Percentiles rank a stretch among this genome's conserved stretches.
phyloP scores from a whole-genome alignment of 2,329 filamentous ascomycete species.

The Periconia macrospinosa region DNA sequence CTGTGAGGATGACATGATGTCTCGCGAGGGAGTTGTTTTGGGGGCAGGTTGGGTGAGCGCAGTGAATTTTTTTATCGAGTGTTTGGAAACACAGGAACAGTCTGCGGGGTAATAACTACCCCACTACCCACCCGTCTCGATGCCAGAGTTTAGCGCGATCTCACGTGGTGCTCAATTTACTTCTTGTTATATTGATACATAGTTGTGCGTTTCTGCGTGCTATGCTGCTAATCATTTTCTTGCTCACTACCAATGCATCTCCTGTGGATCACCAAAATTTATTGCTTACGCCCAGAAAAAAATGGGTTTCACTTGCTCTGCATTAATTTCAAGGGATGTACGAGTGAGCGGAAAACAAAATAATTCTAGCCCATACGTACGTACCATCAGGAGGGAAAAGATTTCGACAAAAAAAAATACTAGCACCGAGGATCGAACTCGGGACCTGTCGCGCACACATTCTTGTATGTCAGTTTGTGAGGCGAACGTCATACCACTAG shows the following conservation, averaged over 20 bases:
- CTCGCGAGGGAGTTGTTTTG: not conserved
- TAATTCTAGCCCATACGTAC: no score
- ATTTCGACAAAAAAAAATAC: not conserved
- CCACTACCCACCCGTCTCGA: not conserved
- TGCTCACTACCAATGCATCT: no score
- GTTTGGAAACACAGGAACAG: not conserved
- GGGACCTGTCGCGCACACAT: conserved; percentile 1
- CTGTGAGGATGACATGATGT: conserved; percentile 18
- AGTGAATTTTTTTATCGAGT: not conserved
- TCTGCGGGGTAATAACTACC: not conserved
- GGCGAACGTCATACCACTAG: conserved; percentile 1
- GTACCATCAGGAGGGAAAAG: no score
- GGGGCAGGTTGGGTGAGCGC: not conserved
- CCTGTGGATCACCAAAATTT: no score
- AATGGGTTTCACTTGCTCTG: no score
- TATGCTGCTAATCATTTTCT: no score
- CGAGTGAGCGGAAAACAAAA: no score
- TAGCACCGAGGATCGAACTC: conserved; percentile 3
- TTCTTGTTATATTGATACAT: no score
- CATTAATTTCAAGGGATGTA: no score
- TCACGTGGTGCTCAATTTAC: not conserved
- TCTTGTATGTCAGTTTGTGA: not conserved
- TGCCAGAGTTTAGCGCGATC: not conserved
- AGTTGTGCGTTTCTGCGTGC: no score
- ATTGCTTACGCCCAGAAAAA: no score